These are phyloP conservation scores for Lachancea mirantina DNA, from an alignment of 805 yeast species.

Conservation along the genomic window DNA sequence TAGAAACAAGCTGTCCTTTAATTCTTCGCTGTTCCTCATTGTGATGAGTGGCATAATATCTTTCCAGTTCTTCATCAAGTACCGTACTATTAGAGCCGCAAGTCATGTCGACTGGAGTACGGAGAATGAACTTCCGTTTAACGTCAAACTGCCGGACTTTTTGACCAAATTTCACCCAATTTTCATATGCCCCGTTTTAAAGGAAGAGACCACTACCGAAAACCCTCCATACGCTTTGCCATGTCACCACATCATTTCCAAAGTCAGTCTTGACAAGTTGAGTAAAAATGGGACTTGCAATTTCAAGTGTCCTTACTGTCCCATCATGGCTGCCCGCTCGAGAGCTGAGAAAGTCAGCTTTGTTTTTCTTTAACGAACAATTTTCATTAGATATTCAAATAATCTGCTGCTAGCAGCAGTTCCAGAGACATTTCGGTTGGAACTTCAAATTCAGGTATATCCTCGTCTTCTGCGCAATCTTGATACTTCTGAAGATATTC, in stretches of 20 bases:
- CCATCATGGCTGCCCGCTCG: conserved; percentile 39
- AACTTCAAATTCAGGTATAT: conserved; percentile 78
- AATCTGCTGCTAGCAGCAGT: conserved; percentile 87
- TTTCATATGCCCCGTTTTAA: conserved; percentile 65
- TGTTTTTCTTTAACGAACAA: conserved; percentile 19
- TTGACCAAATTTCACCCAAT: conserved; percentile 52
- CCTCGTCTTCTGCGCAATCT: conserved; percentile 39
- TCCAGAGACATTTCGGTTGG: conserved; percentile 95
- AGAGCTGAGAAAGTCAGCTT: conserved; percentile 41
- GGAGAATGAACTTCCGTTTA: conserved; percentile 54
- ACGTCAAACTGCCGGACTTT: conserved; percentile 45
- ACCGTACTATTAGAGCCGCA: conserved; percentile 30
- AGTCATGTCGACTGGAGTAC: conserved; percentile 45
- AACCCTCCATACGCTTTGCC: conserved; percentile 60
- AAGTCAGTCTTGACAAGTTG: conserved; percentile 44
- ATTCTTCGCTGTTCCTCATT: conserved; percentile 46
- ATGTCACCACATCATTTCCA: conserved; percentile 58
- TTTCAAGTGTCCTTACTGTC: conserved; percentile 72
- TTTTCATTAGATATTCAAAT: conserved; percentile 27
- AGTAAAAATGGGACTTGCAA: conserved; percentile 36
- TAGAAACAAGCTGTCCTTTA: conserved; percentile 41
- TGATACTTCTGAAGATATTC: conserved; percentile 67
- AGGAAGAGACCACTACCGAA: conserved; percentile 53
- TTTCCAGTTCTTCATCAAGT: conserved; percentile 46
- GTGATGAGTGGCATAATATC: conserved; percentile 48